A percentile compares a stretch with the other conserved stretches of the same genome.
phyloP scores from a whole-genome alignment of 129 eudicot genomes.

The Escallonia rubra region DNA sequence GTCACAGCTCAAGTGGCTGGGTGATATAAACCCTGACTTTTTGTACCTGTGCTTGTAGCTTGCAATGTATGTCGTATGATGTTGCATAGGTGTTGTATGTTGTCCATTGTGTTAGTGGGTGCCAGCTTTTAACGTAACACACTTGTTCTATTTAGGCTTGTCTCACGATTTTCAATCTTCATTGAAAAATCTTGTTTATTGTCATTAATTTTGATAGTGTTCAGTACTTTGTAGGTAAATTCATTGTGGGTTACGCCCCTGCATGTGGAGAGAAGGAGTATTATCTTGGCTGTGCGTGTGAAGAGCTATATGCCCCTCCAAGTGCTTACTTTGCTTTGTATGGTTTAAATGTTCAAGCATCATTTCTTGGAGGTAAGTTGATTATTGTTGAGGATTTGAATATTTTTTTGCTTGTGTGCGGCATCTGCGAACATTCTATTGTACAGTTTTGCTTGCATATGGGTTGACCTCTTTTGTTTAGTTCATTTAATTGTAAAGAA shows the following conservation, averaged over 20 bases:
- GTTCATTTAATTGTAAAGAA: too few relatives aligned
- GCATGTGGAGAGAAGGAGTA: conserved; percentile 77
- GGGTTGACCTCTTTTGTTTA: too few relatives aligned
- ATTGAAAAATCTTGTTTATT: not conserved
- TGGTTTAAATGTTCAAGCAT: conserved; percentile 60
- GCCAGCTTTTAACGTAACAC: not conserved
- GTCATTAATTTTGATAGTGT: not conserved
- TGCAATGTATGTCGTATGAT: too few relatives aligned
- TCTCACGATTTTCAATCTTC: not conserved
- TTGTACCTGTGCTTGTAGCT: too few relatives aligned
- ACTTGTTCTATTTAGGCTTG: not conserved
- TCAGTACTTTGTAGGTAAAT: conserved; percentile 52
- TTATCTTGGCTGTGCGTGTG: conserved; percentile 81
- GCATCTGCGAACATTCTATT: too few relatives aligned
- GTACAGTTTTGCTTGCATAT: too few relatives aligned
- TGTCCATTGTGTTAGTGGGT: not conserved
- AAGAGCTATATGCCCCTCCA: conserved; percentile 87
- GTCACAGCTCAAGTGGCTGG: too few relatives aligned
- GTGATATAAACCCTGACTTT: too few relatives aligned
- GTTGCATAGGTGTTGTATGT: too few relatives aligned
- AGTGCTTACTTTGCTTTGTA: conserved; percentile 81
- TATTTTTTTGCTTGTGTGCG: not conserved
- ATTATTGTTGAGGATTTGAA: not conserved
- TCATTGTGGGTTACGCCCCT: conserved; percentile 64
- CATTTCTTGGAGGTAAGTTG: conserved; percentile 72